phyloP scores from a whole-genome alignment of 352 stramenopile genomes.

The Pythium plurisporium region DNA sequence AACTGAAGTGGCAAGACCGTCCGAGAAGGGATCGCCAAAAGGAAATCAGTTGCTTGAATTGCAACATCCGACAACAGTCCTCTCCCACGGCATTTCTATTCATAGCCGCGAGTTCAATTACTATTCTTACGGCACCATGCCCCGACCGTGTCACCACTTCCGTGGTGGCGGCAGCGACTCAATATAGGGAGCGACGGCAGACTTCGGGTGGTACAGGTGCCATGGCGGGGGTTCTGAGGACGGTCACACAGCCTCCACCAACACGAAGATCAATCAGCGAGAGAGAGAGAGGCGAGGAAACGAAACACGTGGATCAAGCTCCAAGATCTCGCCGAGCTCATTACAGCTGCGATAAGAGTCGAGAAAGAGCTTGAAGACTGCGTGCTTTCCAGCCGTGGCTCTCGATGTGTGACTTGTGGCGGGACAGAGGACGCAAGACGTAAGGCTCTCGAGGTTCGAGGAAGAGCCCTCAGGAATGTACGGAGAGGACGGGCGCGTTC shows the following conservation, averaged over 20 bases:
- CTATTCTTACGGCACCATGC: no score
- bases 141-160: no score
- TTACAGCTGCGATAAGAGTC: constrained; percentile 5
- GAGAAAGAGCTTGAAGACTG: neutral
- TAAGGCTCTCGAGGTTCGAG: neutral
- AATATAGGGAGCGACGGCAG: no score
- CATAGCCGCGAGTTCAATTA: no score
- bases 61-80: no score
- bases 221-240: constrained; percentile 7
- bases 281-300: neutral
- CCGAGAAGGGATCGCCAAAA: no score
- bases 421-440: neutral
- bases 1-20: no score
- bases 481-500: constrained; percentile 5
- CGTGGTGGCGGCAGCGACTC: no score
- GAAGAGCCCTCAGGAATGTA: neutral
- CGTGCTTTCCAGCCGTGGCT: no score
- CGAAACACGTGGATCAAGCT: neutral
- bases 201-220: no score
- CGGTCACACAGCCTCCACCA: neutral
- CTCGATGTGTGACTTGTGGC: constrained; percentile 1
- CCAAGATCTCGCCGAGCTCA: neutral
- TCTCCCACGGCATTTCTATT: no score
- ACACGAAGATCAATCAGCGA: constrained; percentile 1
- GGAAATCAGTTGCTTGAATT: no score